These are phyloP conservation scores for Arthromyces matolae DNA, from an alignment of 768 basidiomycete genomes.

Conservation along the genomic window DNA sequence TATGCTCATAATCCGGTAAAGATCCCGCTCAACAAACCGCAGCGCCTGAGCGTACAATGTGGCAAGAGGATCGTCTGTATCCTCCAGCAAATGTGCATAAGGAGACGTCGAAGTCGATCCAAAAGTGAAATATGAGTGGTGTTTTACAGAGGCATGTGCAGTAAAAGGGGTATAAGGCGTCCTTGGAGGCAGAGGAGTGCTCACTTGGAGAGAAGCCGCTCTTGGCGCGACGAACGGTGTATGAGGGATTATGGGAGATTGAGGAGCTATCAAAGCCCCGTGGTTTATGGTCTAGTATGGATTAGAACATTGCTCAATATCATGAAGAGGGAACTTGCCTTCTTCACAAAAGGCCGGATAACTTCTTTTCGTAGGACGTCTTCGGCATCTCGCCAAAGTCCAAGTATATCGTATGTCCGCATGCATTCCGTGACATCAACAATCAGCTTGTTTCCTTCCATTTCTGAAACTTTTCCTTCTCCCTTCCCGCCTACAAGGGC, in stretches of 20 bases:
- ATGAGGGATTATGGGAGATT: conserved; percentile 73
- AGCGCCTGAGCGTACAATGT: conserved; percentile 80
- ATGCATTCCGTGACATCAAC: conserved; percentile 77
- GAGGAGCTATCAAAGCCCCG: conserved; percentile 62
- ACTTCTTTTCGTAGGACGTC: conserved; percentile 75
- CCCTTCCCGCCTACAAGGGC: conserved; percentile 46
- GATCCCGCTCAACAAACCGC: conserved; percentile 73
- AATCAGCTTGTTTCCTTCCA: conserved; percentile 59
- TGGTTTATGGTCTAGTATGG: conserved; percentile 64
- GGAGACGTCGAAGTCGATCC: conserved; percentile 23
- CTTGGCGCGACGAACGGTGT: conserved; percentile 56
- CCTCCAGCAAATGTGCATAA: conserved; percentile 56
- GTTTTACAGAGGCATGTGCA: conserved; percentile 44
- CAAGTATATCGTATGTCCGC: conserved; percentile 72
- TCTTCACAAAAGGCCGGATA: conserved; percentile 71
- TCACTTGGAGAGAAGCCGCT: conserved; percentile 22
- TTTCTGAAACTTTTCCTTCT: conserved; percentile 49
- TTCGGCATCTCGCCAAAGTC: conserved; percentile 85
- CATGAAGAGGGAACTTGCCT: conserved; percentile 41
- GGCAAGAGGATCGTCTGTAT: conserved; percentile 64
- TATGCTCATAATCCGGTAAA: conserved; percentile 70
- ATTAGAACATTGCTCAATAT: conserved; percentile 1
- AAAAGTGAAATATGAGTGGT: conserved; percentile 25
- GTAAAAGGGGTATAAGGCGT: conserved; percentile 54
- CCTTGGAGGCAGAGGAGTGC: conserved; percentile 31